Evolutionary conservation across 169 alveolate genomes (phyloP).

Genomic region (Perkinsus olseni): DNA sequence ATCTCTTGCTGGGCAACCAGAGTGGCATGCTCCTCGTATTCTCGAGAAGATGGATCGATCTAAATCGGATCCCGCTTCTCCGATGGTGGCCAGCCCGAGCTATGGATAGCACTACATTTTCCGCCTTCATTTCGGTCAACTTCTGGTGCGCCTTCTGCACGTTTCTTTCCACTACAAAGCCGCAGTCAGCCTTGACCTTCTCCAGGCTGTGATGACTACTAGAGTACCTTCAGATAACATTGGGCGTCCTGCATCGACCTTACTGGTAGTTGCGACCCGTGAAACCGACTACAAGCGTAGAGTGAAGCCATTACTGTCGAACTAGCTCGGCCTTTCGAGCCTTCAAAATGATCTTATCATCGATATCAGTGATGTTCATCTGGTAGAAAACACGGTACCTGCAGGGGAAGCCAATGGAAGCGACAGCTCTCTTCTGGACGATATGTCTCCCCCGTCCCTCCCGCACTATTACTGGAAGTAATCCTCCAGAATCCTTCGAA

Average conservation of each 20-base stretch:
- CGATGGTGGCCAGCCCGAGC: no score
- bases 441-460: neutral
- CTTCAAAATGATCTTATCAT: conserved; percentile 89
- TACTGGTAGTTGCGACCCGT: no score
- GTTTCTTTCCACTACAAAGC: neutral
- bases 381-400: conserved; percentile 84
- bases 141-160: neutral
- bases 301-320: neutral
- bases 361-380: conserved; percentile 97
- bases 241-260: neutral
- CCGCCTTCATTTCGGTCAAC: neutral
- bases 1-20: neutral
- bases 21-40: neutral
- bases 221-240: neutral
- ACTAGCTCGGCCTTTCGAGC: conserved; percentile 42
- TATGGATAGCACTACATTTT: no score
- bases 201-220: neutral
- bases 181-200: neutral
- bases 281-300: no score
- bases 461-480: conserved; percentile 57
- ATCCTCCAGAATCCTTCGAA: conserved; percentile 82
- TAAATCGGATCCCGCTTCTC: no score
- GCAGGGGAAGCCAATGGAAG: neutral
- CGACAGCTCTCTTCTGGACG: no score
- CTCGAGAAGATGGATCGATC: neutral